Evolutionary conservation across 768 basidiomycete genomes (phyloP).

Genomic region (Lentinula guzmanii): DNA sequence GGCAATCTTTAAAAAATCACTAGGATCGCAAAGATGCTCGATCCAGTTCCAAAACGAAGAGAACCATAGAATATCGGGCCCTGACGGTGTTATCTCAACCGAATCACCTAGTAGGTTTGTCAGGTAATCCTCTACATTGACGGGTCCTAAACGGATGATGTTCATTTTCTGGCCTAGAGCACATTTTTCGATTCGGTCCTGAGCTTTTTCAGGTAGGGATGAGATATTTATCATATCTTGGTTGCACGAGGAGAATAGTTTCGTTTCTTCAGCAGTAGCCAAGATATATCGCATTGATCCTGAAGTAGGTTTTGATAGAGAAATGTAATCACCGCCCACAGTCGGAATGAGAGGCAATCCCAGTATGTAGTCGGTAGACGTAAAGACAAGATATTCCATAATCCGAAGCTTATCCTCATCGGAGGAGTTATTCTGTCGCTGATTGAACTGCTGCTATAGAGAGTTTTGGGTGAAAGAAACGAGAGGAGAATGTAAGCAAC

Average conservation of each 20-base stretch:
- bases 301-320: slow-evolving; percentile 1
- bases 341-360: slow-evolving; percentile 13
- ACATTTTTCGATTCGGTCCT: neutral
- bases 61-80: slow-evolving; percentile 14
- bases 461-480: neutral
- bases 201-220: slow-evolving; percentile 2
- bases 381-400: slow-evolving; percentile 12
- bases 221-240: slow-evolving; percentile 9
- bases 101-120: neutral
- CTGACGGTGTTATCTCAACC: slow-evolving; percentile 10
- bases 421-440: neutral
- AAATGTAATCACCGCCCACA: slow-evolving; percentile 3
- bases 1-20: slow-evolving; percentile 3
- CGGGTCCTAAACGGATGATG: slow-evolving; percentile 1
- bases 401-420: slow-evolving; percentile 8
- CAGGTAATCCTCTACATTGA: slow-evolving; percentile 13
- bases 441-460: neutral
- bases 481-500: neutral
- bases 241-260: slow-evolving; percentile 11
- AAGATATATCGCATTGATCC: neutral
- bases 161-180: neutral
- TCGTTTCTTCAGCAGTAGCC: slow-evolving; percentile 8
- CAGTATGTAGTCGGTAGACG: slow-evolving; percentile 5
- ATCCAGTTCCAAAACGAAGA: slow-evolving; percentile 21
- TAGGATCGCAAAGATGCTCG: neutral